A percentile compares a stretch with the other conserved stretches of the same genome.
These are phyloP conservation scores for Fallopia convolvulus DNA, from an alignment of 148 eudicot genomes.

Conservation along the genomic window DNA sequence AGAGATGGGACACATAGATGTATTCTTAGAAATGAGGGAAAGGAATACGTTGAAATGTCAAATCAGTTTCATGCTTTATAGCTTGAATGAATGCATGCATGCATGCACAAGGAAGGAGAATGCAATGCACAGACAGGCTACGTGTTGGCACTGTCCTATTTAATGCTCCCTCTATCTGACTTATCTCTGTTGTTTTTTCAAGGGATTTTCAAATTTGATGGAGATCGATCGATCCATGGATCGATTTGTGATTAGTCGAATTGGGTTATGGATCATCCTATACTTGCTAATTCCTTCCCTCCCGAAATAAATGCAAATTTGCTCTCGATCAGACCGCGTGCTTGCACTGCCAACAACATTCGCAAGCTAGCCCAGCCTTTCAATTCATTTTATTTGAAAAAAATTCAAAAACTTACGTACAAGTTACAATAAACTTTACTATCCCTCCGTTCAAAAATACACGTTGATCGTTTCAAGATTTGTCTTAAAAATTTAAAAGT, in stretches of 20 bases:
- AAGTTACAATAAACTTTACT: too few species aligned
- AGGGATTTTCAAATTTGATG: not conserved
- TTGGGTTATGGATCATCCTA: too few species aligned
- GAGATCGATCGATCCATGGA: not conserved
- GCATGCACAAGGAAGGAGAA: not conserved
- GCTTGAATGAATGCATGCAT: not conserved
- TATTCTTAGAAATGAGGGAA: not conserved
- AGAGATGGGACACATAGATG: not conserved
- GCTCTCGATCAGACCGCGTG: not conserved
- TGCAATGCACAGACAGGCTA: not conserved
- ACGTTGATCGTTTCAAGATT: too few species aligned
- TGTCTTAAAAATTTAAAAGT: too few species aligned
- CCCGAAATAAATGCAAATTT: conserved; percentile 13
- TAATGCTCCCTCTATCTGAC: not conserved
- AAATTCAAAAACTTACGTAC: too few species aligned
- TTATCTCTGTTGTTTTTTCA: not conserved
- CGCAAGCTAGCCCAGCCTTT: not conserved
- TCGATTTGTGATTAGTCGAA: not conserved
- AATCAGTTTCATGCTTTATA: not conserved
- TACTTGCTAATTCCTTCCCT: not conserved
- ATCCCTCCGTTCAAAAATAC: too few species aligned
- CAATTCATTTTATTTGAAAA: not conserved
- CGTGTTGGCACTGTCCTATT: conserved; percentile 17
- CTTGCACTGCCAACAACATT: too few species aligned
- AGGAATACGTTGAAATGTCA: conserved; percentile 6